Base-by-base conservation (phyloP, 257 asterid species). In the Leonotis leonurus region DNA sequence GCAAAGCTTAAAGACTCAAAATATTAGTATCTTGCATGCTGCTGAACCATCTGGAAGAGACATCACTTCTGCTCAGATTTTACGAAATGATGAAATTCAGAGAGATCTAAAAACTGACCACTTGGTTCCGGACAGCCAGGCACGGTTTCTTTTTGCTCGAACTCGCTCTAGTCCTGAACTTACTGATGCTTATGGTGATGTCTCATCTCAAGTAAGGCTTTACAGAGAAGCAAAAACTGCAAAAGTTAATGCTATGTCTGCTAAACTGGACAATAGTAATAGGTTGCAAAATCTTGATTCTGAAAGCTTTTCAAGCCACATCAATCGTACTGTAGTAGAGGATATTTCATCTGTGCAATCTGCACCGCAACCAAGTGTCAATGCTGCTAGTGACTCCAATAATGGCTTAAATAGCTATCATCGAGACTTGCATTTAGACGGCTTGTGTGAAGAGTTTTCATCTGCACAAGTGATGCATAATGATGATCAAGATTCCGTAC, bases 81-180 rank as follows among this genome's bases (percentile, higher is more conserved):
- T 45, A 46, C 77, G 56, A 68, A 69, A 79, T 68, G 80, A 80
- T 53, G 83, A 72, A 76, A 80, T 57, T 67, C 77, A 78, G 69
- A 81, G 76, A 78, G 81, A 82, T 76, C 54, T 48, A 50, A 84
- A 75, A 64, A 73, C 86, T 63, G 89, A 84, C 71, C 75, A 69
- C 68, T 68, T 73, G 76, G 80, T 67, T 36, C 78, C 73, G 71
- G 94, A 85, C 49, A 76, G 60, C 29, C 89, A 81, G 54, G 91
- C 90, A 26, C 74, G 83, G 60, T 81, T 78, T 72, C 75, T 76
- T 49, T 85, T 88, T 76, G 94, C 92, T 37, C 82, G 97, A 73
- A 93, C 97, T 13, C 84, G 66, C 51, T 93, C 97, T 56, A 89
- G 99, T 66, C 97, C 99, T 12, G 95, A 93, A 77, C 89, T 93